Base-by-base conservation (phyloP, 140 eudicot genomes). In the Erigeron philadelphicus region DNA sequence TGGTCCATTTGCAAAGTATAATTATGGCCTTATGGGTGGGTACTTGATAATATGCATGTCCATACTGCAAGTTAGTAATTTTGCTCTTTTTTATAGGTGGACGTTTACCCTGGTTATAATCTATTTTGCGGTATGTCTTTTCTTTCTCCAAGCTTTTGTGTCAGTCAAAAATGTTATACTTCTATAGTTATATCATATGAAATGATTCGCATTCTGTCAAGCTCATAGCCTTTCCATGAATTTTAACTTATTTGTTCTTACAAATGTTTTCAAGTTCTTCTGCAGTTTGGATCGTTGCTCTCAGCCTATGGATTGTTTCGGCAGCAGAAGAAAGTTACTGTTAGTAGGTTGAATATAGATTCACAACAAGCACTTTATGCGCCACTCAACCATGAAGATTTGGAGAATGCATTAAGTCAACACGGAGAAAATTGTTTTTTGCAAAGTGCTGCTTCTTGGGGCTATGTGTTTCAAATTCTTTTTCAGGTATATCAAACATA, bases 101-200 rank as follows among this genome's bases (percentile, higher is more conserved):
- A 90, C 96, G 48, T 81, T 80, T 56, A 81, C 79, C 7, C 75
- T 90, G 69, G 95, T 87, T 64, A 87, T 89, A 66, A 66, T 87
- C 67, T 90, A 90, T 75, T 90, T 90, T 71, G 95, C 80, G 95
- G 96, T 90, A 87, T 45, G 84, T 72, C 8, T 19, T 62, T 76
- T 70, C 38, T 48, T 64, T 71, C 23, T 25, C 21, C 18, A 38
- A 6, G 71, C 50, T 47, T 35, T 70, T 55, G 56, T 54, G 54
- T 21, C 47, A 42, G 9, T 61, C 38, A 42, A 60, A 47, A 16
- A 11, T 19, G 46, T 31, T 41, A 61, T 47, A 18, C 17, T 40
- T 68, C 64, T 60, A 7, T 67, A 58, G 3, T 56, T 75, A 47
- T 54, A 66, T 66, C 54, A 19, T 35, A 57, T 44, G 25, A 66